These are phyloP conservation scores for Skeletonema tropicum DNA, from an alignment of 108 stramenopile genomes.

Conservation along the genomic window DNA sequence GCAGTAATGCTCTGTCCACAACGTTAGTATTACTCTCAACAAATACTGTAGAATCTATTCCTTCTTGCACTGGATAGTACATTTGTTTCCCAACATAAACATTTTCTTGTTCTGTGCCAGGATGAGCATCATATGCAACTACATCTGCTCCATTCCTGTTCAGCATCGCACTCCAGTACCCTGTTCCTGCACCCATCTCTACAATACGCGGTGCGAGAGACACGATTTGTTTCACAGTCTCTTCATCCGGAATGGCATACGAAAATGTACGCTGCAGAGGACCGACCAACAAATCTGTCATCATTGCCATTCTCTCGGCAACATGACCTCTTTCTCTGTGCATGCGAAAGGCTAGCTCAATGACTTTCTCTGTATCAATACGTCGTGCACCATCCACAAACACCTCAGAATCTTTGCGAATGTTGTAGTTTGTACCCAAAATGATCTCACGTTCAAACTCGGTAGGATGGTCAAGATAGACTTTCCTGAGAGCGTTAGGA, in stretches of 20 bases:
- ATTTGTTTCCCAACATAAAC: conserved; percentile 39
- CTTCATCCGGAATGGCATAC: conserved; percentile 54
- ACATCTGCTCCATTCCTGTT: conserved; percentile 47
- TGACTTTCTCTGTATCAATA: conserved; percentile 29
- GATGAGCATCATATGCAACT: conserved; percentile 49
- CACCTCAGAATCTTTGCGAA: conserved; percentile 18
- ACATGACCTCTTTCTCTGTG: conserved; percentile 36
- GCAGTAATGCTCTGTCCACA: conserved; percentile 37
- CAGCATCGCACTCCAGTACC: conserved; percentile 54
- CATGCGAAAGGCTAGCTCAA: conserved; percentile 28
- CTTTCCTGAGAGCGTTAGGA: conserved; percentile 23
- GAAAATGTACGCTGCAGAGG: conserved; percentile 48
- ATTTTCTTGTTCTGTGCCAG: conserved; percentile 17
- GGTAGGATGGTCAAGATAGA: conserved; percentile 39
- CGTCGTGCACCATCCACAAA: conserved; percentile 22
- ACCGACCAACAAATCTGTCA: conserved; percentile 39
- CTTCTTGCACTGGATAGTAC: conserved; percentile 35
- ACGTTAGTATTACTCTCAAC: conserved; percentile 10
- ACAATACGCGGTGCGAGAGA: conserved; percentile 37
- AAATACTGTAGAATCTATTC: conserved; percentile 45
- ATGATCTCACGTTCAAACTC: conserved; percentile 36
- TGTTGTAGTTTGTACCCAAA: conserved; percentile 23
- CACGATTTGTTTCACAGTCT: conserved; percentile 27
- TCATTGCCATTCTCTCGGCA: conserved; percentile 29
- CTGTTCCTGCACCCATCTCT: conserved; percentile 67